Conservation (phyloP, 495 filamentous ascomycete species). For the Hypoxylon crocopeplum region DNA sequence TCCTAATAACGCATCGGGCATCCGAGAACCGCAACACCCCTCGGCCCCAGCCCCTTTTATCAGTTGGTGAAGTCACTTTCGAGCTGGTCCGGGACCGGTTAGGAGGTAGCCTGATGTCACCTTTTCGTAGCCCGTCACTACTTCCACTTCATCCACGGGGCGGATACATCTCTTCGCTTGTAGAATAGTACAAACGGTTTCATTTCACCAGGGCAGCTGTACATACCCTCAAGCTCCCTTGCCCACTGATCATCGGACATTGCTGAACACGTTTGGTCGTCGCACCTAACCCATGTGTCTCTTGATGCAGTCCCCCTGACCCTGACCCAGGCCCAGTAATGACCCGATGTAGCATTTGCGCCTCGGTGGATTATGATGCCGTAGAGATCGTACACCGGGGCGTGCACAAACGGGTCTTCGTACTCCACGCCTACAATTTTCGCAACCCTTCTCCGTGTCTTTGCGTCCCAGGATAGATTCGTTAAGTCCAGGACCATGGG, state of each 20-base stretch:
- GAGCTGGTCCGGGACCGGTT: too few relatives aligned
- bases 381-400: constrained; percentile 52
- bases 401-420: constrained; percentile 25
- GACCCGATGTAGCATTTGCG: constrained; percentile 40
- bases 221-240: not conserved
- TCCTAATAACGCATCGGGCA: too few relatives aligned
- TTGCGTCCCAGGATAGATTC: constrained; percentile 28
- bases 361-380: constrained; percentile 52
- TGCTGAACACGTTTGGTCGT: too few relatives aligned
- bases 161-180: constrained; percentile 20
- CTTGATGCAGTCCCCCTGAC: too few relatives aligned
- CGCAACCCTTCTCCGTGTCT: constrained; percentile 13
- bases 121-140: too few relatives aligned
- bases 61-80: too few relatives aligned
- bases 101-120: too few relatives aligned
- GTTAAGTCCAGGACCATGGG: constrained; percentile 42
- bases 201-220: not conserved
- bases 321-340: constrained; percentile 47
- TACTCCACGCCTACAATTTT: not conserved
- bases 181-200: too few relatives aligned
- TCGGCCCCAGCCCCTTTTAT: too few relatives aligned
- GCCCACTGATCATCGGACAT: not conserved
- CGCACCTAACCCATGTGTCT: constrained; percentile 43
- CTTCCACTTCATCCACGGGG: not conserved
- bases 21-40: too few relatives aligned